Conservation (phyloP, 495 filamentous ascomycete species). For the Neurospora terricola region DNA sequence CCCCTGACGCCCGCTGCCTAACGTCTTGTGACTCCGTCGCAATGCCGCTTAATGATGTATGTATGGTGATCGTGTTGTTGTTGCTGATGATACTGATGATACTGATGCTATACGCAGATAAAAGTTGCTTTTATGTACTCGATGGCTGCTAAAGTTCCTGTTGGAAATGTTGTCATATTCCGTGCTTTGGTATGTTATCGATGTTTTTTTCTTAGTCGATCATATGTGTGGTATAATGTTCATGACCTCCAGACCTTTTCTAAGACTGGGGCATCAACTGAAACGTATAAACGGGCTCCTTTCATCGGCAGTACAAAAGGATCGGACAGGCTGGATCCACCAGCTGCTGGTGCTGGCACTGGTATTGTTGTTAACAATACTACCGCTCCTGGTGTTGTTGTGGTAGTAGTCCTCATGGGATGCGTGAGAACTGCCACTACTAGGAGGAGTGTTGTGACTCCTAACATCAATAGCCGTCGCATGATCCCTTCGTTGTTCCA, state of each 20-base stretch:
- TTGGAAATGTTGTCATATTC: not conserved
- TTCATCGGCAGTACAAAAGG: not conserved
- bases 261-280: not conserved
- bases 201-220: not conserved
- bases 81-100: not conserved
- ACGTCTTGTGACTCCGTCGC: not conserved
- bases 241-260: not conserved
- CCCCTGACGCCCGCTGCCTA: not conserved
- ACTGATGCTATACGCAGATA: not conserved
- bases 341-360: not conserved
- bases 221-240: not conserved
- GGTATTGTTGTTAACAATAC: not conserved
- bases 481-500: conserved; percentile 7
- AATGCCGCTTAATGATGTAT: not conserved
- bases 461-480: not conserved
- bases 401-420: not conserved
- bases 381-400: not conserved
- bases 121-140: not conserved
- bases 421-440: not conserved
- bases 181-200: not conserved
- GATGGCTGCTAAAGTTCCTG: too few relatives aligned
- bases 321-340: not conserved
- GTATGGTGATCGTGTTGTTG: not conserved
- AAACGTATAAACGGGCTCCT: not conserved
- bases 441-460: not conserved